Conservation (phyloP, 2,329 filamentous ascomycete species). For the Capronia americana region DNA sequence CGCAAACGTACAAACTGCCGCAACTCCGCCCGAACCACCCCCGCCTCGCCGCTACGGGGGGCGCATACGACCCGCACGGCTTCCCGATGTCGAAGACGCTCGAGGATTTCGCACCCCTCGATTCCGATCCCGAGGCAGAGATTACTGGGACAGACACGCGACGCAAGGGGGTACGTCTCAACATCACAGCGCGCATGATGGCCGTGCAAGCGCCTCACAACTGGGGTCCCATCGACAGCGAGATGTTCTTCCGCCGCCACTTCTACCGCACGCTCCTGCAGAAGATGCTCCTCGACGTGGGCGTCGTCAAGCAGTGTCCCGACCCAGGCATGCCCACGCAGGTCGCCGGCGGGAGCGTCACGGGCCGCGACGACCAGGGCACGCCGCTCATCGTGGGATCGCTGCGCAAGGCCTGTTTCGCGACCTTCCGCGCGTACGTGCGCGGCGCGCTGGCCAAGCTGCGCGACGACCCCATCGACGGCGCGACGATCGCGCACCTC, state of each 20-base stretch:
- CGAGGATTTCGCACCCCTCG: slow-evolving; percentile 58
- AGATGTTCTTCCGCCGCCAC: slow-evolving; percentile 88
- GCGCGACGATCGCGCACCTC: slow-evolving; percentile 67
- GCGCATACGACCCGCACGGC: slow-evolving; percentile 81
- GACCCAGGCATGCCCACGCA: slow-evolving; percentile 33
- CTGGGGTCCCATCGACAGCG: slow-evolving; percentile 82
- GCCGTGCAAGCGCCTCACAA: slow-evolving; percentile 93
- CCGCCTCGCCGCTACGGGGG: slow-evolving; percentile 71
- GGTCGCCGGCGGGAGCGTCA: slow-evolving; percentile 39
- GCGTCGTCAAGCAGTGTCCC: slow-evolving; percentile 68
- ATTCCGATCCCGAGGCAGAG: slow-evolving; percentile 33
- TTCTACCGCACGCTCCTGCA: slow-evolving; percentile 92
- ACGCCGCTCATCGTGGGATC: slow-evolving; percentile 88
- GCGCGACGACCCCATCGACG: slow-evolving; percentile 61
- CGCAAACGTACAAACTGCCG: slow-evolving; percentile 84
- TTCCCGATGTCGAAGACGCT: slow-evolving; percentile 88
- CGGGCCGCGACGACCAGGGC: slow-evolving; percentile 50
- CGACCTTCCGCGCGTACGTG: slow-evolving; percentile 76
- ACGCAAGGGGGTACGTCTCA: slow-evolving; percentile 73
- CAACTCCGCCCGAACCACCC: slow-evolving; percentile 76
- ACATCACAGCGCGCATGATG: slow-evolving; percentile 98
- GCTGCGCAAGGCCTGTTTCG: slow-evolving; percentile 79
- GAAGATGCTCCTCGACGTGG: slow-evolving; percentile 86
- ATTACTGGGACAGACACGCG: no score
- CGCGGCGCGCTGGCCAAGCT: slow-evolving; percentile 81